Percentiles rank a stretch among this genome's conserved stretches.
phyloP scores from a whole-genome alignment of 352 stramenopile genomes.

The Globisporangium recalcitrans region DNA sequence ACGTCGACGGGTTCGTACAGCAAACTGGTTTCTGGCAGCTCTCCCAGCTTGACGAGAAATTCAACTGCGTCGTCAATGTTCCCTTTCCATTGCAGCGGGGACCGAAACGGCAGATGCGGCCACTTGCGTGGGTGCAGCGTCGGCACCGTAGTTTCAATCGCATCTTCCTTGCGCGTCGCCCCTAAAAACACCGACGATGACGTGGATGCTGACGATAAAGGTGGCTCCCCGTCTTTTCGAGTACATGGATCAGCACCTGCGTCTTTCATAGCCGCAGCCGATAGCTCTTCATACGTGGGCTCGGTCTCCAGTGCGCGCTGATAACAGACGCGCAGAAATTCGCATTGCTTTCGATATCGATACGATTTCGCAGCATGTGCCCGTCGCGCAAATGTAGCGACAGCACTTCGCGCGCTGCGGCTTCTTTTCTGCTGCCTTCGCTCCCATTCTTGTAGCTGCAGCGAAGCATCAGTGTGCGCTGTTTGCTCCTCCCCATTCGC shows the following conservation, averaged over 20 bases:
- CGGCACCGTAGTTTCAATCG: slow-evolving; percentile 40
- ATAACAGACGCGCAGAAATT: slow-evolving; percentile 65
- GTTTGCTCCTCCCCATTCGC: background rate
- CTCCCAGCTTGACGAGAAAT: slow-evolving; percentile 43
- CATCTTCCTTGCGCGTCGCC: slow-evolving; percentile 28
- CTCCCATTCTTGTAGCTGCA: slow-evolving; percentile 12
- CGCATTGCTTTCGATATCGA: slow-evolving; percentile 50
- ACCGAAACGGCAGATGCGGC: slow-evolving; percentile 58
- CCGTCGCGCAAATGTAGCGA: slow-evolving; percentile 33
- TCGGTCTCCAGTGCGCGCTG: slow-evolving; percentile 41
- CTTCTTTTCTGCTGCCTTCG: slow-evolving; percentile 14
- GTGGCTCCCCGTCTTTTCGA: background rate
- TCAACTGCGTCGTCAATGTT: slow-evolving; percentile 31
- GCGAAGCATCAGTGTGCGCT: background rate
- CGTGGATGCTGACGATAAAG: background rate
- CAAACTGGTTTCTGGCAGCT: slow-evolving; percentile 50
- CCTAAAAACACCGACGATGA: slow-evolving; percentile 17
- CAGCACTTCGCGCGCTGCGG: slow-evolving; percentile 24
- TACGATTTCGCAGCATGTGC: slow-evolving; percentile 42
- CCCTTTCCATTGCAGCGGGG: slow-evolving; percentile 44
- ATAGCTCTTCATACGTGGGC: slow-evolving; percentile 11
- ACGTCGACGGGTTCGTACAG: slow-evolving; percentile 65
- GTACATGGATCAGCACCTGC: background rate
- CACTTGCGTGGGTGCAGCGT: slow-evolving; percentile 53
- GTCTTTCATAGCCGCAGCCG: background rate